Conservation (phyloP, 2,329 filamentous ascomycete species). For the Colletotrichum melonis region DNA sequence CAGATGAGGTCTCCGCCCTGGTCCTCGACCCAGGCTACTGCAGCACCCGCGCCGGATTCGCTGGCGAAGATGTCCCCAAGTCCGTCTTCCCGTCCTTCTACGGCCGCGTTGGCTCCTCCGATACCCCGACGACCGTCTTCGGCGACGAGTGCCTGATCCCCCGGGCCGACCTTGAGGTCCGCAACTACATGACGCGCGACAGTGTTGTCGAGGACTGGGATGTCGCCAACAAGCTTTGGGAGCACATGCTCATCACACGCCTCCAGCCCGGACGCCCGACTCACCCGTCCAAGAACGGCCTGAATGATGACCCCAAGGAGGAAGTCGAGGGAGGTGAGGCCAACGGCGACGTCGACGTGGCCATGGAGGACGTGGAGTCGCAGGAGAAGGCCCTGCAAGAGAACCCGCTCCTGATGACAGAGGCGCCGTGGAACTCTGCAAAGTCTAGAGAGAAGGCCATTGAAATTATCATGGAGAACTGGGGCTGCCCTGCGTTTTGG, state of each 20-base stretch:
- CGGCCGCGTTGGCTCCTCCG: conserved; percentile 66
- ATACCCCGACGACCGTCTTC: conserved; percentile 72
- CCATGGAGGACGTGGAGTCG: conserved; percentile 63
- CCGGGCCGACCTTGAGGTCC: conserved; percentile 80
- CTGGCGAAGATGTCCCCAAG: conserved; percentile 97
- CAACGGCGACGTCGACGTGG: conserved; percentile 70
- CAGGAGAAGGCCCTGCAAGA: conserved; percentile 87
- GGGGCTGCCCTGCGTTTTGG: conserved; percentile 96
- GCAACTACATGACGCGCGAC: conserved; percentile 91
- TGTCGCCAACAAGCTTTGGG: conserved; percentile 87
- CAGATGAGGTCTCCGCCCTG: conserved; percentile 97
- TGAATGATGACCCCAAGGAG: conserved; percentile 75
- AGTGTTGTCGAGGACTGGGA: conserved; percentile 98
- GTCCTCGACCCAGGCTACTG: conserved; percentile 96
- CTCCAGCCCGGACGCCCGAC: conserved; percentile 82
- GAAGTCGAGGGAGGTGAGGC: conserved; percentile 70
- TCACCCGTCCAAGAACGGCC: conserved; percentile 78
- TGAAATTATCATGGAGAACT: conserved; percentile 96
- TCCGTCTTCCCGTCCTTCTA: conserved; percentile 93
- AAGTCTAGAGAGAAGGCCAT: conserved; percentile 95
- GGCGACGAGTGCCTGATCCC: conserved; percentile 92
- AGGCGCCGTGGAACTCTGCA: conserved; percentile 89
- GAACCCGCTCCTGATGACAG: conserved; percentile 91
- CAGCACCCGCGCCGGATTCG: conserved; percentile 92
- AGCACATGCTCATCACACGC: conserved; percentile 89